Conservation (phyloP, 2,329 filamentous ascomycete species). For the Curvularia sp. region DNA sequence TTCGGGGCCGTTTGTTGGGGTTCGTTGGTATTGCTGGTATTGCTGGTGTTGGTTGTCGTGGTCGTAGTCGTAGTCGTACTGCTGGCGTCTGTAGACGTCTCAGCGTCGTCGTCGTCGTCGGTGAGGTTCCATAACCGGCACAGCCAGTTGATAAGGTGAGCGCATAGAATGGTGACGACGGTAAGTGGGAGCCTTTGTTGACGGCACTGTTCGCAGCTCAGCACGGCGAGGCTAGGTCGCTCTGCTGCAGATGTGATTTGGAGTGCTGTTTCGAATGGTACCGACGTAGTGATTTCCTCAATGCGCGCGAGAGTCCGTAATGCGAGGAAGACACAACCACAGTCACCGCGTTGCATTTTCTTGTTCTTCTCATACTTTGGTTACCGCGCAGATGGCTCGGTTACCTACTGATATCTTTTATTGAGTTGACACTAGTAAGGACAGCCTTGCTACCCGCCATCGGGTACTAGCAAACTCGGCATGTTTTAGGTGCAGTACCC, state of each 20-base stretch:
- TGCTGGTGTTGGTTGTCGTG: background rate
- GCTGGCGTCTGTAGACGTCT: conserved; percentile 9
- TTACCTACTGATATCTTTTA: background rate
- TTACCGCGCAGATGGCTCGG: background rate
- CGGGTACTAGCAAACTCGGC: conserved; percentile 1
- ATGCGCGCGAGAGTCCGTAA: conserved; percentile 16
- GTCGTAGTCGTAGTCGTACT: conserved; percentile 1
- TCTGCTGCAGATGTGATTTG: conserved; percentile 13
- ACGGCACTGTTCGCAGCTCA: conserved; percentile 19
- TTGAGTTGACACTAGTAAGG: background rate
- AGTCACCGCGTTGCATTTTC: conserved; percentile 15
- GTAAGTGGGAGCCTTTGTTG: conserved; percentile 18
- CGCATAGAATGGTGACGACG: conserved; percentile 17
- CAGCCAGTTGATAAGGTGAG: conserved; percentile 20
- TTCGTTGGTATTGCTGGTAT: background rate
- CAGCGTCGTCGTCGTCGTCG: conserved; percentile 5
- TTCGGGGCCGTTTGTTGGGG: background rate
- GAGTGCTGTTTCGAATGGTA: conserved; percentile 20
- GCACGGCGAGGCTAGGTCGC: conserved; percentile 11
- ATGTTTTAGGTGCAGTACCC: background rate
- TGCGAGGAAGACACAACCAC: conserved; percentile 14
- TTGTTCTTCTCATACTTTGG: background rate
- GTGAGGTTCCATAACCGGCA: conserved; percentile 17
- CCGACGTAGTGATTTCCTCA: conserved; percentile 17
- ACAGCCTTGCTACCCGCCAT: background rate